These are phyloP conservation scores for Ceratobasidium sp. DNA, from an alignment of 1,284 basidiomycete genomes.

Conservation along the genomic window DNA sequence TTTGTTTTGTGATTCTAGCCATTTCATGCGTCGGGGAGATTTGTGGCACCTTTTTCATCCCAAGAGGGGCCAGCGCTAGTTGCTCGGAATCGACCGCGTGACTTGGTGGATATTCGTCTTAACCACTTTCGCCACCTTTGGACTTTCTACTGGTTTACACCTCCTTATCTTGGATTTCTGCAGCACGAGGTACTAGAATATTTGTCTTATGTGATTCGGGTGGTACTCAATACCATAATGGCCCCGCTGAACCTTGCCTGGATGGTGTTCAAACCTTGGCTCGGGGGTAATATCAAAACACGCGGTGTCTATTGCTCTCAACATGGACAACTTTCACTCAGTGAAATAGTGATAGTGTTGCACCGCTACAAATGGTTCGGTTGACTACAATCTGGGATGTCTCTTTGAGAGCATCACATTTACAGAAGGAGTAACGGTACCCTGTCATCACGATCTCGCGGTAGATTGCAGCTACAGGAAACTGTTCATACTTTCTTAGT, in stretches of 20 bases:
- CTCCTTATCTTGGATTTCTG: neutral
- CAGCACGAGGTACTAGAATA: neutral
- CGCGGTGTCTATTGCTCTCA: neutral
- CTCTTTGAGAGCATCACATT: neutral
- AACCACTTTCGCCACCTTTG: constrained; percentile 9
- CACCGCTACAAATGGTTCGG: neutral
- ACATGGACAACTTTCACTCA: neutral
- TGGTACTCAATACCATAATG: neutral
- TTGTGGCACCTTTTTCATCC: neutral
- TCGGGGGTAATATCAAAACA: neutral
- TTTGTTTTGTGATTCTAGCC: neutral
- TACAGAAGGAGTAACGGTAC: constrained; percentile 11
- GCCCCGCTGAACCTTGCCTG: neutral
- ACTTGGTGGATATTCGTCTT: neutral
- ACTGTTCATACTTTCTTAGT: neutral
- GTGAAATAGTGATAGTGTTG: too few species aligned
- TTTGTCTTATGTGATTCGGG: neutral
- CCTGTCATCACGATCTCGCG: neutral
- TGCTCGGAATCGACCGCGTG: neutral
- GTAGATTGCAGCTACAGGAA: neutral
- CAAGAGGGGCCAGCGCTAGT: neutral
- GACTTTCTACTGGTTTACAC: neutral
- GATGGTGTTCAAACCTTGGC: neutral
- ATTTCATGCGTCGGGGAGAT: neutral
- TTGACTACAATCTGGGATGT: neutral